These are phyloP conservation scores for Suillus spraguei DNA, from an alignment of 768 basidiomycete genomes.

Conservation along the genomic window DNA sequence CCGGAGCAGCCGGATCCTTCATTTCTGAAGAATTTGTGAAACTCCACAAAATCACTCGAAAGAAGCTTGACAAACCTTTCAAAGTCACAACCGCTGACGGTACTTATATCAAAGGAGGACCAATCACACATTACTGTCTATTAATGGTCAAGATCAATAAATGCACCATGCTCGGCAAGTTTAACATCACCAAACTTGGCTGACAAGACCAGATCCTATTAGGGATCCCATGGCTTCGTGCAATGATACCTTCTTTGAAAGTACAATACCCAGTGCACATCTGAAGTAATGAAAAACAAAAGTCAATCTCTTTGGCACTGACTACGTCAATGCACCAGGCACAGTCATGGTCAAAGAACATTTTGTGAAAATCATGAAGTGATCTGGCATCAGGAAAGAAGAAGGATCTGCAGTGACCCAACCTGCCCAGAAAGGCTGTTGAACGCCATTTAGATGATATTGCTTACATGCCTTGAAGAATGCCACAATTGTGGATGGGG, in stretches of 20 bases:
- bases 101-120: too few species aligned
- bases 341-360: constrained; percentile 41
- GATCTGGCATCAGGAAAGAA: constrained; percentile 38
- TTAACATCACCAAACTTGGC: too few species aligned
- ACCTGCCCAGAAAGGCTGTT: constrained; percentile 37
- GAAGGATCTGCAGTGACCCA: constrained; percentile 38
- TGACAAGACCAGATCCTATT: too few species aligned
- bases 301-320: constrained; percentile 36
- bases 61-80: too few species aligned
- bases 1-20: too few species aligned
- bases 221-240: too few species aligned
- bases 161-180: too few species aligned
- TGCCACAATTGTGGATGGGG: not conserved
- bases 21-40: too few species aligned
- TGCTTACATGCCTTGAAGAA: constrained; percentile 9
- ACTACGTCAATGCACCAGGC: constrained; percentile 40
- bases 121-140: too few species aligned
- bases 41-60: too few species aligned
- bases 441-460: constrained; percentile 13
- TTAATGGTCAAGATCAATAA: too few species aligned
- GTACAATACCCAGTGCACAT: constrained; percentile 36
- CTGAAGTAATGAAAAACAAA: constrained; percentile 39
- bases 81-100: too few species aligned
- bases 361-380: constrained; percentile 42
- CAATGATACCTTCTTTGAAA: constrained; percentile 43